Conservation (phyloP, 805 yeast genomes). For the Sungouiozyma ichnusensis region DNA sequence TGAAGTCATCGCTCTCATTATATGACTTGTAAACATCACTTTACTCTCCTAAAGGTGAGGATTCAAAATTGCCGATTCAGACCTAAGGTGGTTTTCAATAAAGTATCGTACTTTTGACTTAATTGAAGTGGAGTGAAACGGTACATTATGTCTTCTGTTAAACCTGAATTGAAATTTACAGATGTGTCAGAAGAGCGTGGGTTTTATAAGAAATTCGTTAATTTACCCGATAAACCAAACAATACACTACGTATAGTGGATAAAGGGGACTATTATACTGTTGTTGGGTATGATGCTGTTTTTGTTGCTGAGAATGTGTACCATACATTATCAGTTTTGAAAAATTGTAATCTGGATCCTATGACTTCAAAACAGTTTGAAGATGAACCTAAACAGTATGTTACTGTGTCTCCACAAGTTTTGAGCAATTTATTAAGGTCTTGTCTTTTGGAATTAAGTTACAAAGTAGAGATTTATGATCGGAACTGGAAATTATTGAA, state of each 20-base stretch:
- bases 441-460: slow-evolving; percentile 59
- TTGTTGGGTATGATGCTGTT: slow-evolving; percentile 65
- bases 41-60: no score
- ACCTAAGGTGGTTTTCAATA: no score
- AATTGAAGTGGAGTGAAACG: no score
- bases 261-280: slow-evolving; percentile 70
- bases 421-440: slow-evolving; percentile 52
- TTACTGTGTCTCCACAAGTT: slow-evolving; percentile 70
- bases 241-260: slow-evolving; percentile 65
- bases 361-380: slow-evolving; percentile 31
- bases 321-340: slow-evolving; percentile 73
- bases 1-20: background rate
- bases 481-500: slow-evolving; percentile 47
- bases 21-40: no score
- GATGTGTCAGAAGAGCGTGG: slow-evolving; percentile 42
- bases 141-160: slow-evolving; percentile 25
- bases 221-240: slow-evolving; percentile 39
- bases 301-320: slow-evolving; percentile 76
- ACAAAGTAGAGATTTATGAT: slow-evolving; percentile 72
- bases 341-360: slow-evolving; percentile 32
- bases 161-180: slow-evolving; percentile 50
- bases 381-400: slow-evolving; percentile 33
- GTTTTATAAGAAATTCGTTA: slow-evolving; percentile 38
- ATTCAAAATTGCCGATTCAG: no score
- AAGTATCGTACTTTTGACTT: no score